Evolutionary conservation across 2,329 filamentous ascomycete genomes (phyloP).

Genomic region (Didymella lethalis): DNA sequence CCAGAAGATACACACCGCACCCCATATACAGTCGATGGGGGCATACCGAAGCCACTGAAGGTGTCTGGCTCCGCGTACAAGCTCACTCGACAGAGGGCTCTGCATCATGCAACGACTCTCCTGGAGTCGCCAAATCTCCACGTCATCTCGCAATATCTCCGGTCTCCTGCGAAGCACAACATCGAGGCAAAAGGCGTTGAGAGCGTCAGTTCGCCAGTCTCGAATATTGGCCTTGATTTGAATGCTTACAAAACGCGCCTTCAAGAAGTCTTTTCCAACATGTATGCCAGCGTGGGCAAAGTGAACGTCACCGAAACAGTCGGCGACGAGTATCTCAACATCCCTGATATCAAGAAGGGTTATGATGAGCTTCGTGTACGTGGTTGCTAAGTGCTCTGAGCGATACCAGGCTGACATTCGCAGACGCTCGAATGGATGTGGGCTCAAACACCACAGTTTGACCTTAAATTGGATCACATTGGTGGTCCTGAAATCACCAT

Average conservation of each 20-base stretch:
- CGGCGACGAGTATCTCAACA: conserved; percentile 60
- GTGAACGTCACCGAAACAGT: conserved; percentile 56
- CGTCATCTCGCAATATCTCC: conserved; percentile 73
- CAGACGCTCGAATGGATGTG: conserved; percentile 78
- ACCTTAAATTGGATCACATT: conserved; percentile 63
- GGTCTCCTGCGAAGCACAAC: conserved; percentile 78
- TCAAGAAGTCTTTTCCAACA: conserved; percentile 66
- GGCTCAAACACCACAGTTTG: conserved; percentile 85
- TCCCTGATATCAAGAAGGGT: conserved; percentile 67
- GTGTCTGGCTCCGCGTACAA: conserved; percentile 96
- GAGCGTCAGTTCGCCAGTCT: conserved; percentile 84
- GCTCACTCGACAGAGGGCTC: conserved; percentile 77
- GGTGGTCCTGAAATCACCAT: conserved; percentile 45
- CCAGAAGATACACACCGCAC: conserved; percentile 55
- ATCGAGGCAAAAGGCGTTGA: conserved; percentile 87
- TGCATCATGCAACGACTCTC: conserved; percentile 94
- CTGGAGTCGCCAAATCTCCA: conserved; percentile 77
- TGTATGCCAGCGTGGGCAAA: conserved; percentile 65
- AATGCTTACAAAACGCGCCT: conserved; percentile 56
- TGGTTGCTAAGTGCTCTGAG: conserved; percentile 10
- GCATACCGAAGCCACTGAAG: conserved; percentile 64
- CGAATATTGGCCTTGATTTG: conserved; percentile 73
- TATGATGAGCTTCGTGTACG: conserved; percentile 68
- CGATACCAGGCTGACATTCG: conserved; percentile 42
- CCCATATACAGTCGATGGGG: conserved; percentile 51